Conservation (phyloP, 768 basidiomycete species). For the Cantharellus cinnabarinus region DNA sequence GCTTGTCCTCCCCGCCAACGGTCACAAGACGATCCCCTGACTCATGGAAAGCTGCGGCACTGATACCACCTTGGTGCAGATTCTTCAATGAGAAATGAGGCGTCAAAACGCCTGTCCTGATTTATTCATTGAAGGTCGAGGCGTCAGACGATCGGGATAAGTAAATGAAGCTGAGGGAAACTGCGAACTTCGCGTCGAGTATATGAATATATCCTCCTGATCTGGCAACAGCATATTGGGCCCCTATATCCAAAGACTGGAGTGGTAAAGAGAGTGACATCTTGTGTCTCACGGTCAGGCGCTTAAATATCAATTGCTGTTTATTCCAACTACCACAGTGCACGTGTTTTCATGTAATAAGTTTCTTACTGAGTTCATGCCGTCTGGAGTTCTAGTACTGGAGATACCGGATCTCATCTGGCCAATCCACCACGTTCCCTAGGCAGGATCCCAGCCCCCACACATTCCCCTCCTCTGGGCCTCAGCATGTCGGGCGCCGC, state of each 20-base stretch:
- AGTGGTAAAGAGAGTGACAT: background rate
- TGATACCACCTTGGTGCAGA: background rate
- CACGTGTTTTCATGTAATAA: no score
- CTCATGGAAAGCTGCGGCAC: background rate
- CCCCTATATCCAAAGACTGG: background rate
- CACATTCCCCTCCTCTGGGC: no score
- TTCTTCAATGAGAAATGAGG: background rate
- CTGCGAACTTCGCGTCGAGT: background rate
- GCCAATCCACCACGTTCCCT: no score
- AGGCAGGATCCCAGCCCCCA: no score
- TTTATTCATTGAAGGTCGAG: background rate
- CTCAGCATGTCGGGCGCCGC: no score
- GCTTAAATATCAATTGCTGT: no score
- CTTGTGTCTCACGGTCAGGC: background rate
- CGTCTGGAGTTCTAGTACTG: no score
- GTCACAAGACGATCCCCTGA: slow-evolving; percentile 26
- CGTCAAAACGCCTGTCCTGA: background rate
- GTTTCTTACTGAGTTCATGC: no score
- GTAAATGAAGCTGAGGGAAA: background rate
- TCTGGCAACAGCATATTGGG: background rate
- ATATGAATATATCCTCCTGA: background rate
- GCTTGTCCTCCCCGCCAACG: slow-evolving; percentile 55
- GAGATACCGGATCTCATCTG: no score
- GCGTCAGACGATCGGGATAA: background rate
- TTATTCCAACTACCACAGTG: no score